phyloP scores from a whole-genome alignment of 2,329 filamentous ascomycete species.

The Colletotrichum lupini region DNA sequence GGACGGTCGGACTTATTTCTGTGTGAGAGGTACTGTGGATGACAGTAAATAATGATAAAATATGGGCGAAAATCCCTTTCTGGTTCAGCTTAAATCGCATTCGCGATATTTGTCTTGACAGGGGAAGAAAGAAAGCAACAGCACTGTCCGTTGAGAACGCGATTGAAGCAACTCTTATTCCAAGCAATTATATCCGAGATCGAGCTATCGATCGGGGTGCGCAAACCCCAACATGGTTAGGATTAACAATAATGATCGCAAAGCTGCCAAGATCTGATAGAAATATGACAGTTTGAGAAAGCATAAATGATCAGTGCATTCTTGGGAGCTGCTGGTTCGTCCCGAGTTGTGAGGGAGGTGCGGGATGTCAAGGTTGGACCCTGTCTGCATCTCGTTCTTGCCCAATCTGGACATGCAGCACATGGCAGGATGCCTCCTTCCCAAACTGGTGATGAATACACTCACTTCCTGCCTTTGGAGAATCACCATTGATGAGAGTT shows the following conservation, averaged over 20 bases:
- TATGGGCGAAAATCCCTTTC: too few species aligned
- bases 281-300: not conserved
- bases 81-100: not conserved
- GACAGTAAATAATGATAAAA: not conserved
- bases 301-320: not conserved
- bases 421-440: constrained; percentile 9
- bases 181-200: not conserved
- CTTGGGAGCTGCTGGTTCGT: constrained; percentile 16
- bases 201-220: not conserved
- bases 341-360: constrained; percentile 24
- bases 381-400: not conserved
- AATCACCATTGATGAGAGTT: not conserved
- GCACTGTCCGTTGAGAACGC: not conserved
- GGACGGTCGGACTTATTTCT: not conserved
- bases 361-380: constrained; percentile 18
- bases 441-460: not conserved
- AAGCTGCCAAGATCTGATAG: not conserved
- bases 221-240: not conserved
- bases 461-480: not conserved
- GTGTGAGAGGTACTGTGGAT: not conserved
- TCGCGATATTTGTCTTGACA: not conserved
- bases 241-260: not conserved
- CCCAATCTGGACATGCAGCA: not conserved
- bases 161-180: not conserved
- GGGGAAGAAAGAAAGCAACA: not conserved